Evolutionary conservation across 495 filamentous ascomycete species (phyloP).

Genomic region (Hyaloscypha bicolor): DNA sequence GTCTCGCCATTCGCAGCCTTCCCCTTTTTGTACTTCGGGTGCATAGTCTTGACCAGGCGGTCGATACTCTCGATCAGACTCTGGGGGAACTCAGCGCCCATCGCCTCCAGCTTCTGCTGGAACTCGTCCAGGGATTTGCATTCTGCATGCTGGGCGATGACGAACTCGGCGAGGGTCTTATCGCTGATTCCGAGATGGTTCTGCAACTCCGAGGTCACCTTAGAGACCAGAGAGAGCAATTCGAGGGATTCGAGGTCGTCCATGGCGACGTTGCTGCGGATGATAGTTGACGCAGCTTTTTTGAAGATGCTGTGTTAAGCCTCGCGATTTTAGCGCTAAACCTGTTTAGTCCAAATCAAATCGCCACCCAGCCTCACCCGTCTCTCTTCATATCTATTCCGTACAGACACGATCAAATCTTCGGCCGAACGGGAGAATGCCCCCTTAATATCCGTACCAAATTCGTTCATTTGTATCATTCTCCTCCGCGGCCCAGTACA

Average conservation of each 20-base stretch:
- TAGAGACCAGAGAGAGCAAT: slow-evolving; percentile 89
- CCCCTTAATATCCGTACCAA: too few species aligned
- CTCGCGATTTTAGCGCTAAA: neutral
- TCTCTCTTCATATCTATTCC: too few species aligned
- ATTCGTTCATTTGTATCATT: too few species aligned
- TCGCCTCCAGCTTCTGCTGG: slow-evolving; percentile 66
- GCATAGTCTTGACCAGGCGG: slow-evolving; percentile 83
- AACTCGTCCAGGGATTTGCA: slow-evolving; percentile 69
- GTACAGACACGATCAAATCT: too few species aligned
- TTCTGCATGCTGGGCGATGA: slow-evolving; percentile 87
- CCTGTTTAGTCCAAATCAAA: neutral
- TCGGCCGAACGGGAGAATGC: too few species aligned
- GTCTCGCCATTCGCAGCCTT: slow-evolving; percentile 40
- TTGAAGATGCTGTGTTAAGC: neutral
- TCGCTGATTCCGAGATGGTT: slow-evolving; percentile 94
- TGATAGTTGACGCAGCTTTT: neutral
- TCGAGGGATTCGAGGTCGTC: slow-evolving; percentile 90
- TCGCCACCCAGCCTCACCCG: neutral
- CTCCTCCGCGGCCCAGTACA: too few species aligned
- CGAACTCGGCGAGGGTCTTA: slow-evolving; percentile 92
- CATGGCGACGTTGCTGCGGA: slow-evolving; percentile 52
- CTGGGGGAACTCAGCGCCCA: slow-evolving; percentile 85
- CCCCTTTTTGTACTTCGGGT: slow-evolving; percentile 74
- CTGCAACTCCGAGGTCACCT: slow-evolving; percentile 89
- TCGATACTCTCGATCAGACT: slow-evolving; percentile 92